A percentile compares a stretch with the other conserved stretches of the same genome.
Evolutionary conservation across 306 rosid species (phyloP).

Genomic region (Prunus kanzakura): DNA sequence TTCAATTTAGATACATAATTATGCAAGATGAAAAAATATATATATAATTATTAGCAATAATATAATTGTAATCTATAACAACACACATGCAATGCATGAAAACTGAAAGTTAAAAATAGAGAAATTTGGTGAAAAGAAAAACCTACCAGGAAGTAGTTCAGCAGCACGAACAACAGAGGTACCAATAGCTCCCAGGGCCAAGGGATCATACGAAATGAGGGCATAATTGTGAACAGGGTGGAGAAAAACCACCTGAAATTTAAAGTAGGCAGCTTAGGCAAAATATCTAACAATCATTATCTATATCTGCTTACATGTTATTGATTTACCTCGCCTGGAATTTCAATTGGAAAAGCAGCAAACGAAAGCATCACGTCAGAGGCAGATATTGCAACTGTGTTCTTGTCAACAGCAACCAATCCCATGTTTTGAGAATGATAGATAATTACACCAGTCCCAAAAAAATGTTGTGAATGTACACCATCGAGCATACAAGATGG

Average conservation of each 20-base stretch:
- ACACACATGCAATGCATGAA: neutral
- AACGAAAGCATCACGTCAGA: constrained; percentile 89
- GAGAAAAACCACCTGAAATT: constrained; percentile 82
- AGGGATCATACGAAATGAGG: constrained; percentile 86
- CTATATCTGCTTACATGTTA: constrained; percentile 8
- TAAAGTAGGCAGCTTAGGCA: constrained; percentile 14
- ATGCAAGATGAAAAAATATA: neutral
- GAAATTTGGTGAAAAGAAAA: neutral
- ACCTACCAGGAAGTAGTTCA: constrained; percentile 81
- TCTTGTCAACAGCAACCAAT: constrained; percentile 84
- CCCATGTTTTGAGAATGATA: constrained; percentile 84
- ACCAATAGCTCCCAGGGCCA: constrained; percentile 87
- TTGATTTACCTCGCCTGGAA: constrained; percentile 86
- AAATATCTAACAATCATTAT: neutral
- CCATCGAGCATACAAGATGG: constrained; percentile 97
- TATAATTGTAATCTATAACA: neutral
- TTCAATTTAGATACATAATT: neutral
- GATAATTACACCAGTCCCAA: constrained; percentile 87
- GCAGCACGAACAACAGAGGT: constrained; percentile 81
- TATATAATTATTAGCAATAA: neutral
- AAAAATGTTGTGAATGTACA: constrained; percentile 89
- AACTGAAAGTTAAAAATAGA: neutral
- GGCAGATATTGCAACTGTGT: constrained; percentile 83
- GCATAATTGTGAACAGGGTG: constrained; percentile 97
- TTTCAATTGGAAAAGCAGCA: constrained; percentile 93